These are phyloP conservation scores for Circinella umbellata DNA, from an alignment of 371 early-diverging fungal species.

Conservation along the genomic window DNA sequence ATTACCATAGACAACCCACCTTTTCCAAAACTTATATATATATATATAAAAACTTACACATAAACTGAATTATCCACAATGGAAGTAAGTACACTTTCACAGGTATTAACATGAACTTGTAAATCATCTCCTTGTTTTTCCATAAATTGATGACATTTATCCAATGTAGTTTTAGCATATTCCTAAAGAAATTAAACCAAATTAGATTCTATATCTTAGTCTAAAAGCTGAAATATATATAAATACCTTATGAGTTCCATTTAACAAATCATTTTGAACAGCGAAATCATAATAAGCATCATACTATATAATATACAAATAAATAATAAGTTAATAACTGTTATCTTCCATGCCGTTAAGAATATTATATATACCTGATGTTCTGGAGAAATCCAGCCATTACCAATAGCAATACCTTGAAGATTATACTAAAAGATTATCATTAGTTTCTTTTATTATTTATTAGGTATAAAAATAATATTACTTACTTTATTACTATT, in stretches of 20 bases:
- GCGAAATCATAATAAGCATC: slow-evolving; percentile 58
- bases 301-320: no score
- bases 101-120: slow-evolving; percentile 27
- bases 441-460: not conserved
- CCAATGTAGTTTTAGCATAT: slow-evolving; percentile 22
- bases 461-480: not conserved
- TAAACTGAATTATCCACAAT: slow-evolving; percentile 34
- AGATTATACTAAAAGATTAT: slow-evolving; percentile 49
- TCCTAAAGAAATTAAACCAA: slow-evolving; percentile 10
- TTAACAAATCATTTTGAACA: slow-evolving; percentile 43
- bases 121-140: slow-evolving; percentile 16
- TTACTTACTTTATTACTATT: slow-evolving; percentile 18
- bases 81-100: slow-evolving; percentile 37
- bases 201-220: not conserved
- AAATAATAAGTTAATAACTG: not conserved
- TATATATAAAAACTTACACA: slow-evolving; percentile 26
- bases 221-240: no score
- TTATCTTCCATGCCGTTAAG: not conserved
- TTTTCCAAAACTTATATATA: not conserved
- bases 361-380: slow-evolving; percentile 59
- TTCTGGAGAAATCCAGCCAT: slow-evolving; percentile 88
- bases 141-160: slow-evolving; percentile 30
- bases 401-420: slow-evolving; percentile 78
- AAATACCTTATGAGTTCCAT: slow-evolving; percentile 39
- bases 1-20: not conserved